phyloP scores from a whole-genome alignment of 495 filamentous ascomycete genomes.

The Thozetella sp. region DNA sequence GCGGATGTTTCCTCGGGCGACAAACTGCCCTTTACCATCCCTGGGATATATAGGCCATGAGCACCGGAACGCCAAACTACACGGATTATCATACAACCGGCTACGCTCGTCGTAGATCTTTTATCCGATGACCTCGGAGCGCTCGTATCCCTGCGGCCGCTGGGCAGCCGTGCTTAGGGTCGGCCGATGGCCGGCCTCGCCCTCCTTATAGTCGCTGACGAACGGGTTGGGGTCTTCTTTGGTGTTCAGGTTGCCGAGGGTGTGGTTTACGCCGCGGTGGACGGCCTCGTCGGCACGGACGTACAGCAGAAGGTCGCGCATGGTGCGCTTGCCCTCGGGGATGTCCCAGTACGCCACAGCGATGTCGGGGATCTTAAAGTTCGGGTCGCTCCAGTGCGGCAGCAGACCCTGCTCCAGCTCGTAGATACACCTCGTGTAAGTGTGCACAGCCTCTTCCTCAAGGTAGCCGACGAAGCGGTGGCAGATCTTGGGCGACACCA shows the following conservation, averaged over 20 bases:
- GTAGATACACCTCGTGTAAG: constrained; percentile 83
- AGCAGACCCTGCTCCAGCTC: constrained; percentile 85
- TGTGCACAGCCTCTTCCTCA: constrained; percentile 95
- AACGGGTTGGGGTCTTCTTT: constrained; percentile 89
- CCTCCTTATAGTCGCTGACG: constrained; percentile 71
- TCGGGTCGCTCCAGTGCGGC: constrained; percentile 71
- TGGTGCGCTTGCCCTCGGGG: constrained; percentile 79
- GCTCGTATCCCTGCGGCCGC: constrained; percentile 77
- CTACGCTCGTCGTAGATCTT: too few species aligned
- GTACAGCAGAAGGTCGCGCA: constrained; percentile 85
- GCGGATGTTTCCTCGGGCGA: too few species aligned
- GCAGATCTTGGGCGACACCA: constrained; percentile 84
- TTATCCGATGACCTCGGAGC: constrained; percentile 73
- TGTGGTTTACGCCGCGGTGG: constrained; percentile 97
- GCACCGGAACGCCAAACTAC: too few species aligned
- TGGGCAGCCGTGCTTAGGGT: constrained; percentile 55
- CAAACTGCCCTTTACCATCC: too few species aligned
- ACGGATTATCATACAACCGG: not conserved
- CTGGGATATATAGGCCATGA: too few species aligned
- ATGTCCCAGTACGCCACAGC: constrained; percentile 91
- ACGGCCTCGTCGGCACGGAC: constrained; percentile 91
- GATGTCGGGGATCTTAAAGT: constrained; percentile 81
- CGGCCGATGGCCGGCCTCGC: constrained; percentile 43
- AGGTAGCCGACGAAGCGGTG: constrained; percentile 97
- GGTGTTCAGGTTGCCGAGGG: constrained; percentile 81